Conservation (phyloP, 2,329 filamentous ascomycete species). For the Akanthomyces muscarius region DNA sequence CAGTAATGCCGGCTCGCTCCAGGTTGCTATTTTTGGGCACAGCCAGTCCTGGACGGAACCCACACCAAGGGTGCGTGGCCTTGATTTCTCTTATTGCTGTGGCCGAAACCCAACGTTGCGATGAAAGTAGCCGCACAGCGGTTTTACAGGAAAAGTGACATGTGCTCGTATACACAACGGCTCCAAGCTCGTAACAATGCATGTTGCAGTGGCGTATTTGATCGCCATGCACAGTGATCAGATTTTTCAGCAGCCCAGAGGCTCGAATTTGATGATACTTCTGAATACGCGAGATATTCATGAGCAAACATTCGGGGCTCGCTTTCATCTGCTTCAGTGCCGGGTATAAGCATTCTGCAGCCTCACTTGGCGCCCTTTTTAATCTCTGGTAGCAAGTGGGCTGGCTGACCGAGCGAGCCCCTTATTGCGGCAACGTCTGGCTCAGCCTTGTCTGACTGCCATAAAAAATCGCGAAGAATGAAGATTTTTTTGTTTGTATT, state of each 20-base stretch:
- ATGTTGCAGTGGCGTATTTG: conserved; percentile 2
- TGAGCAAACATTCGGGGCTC: background rate
- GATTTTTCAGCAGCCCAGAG: background rate
- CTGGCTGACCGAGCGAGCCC: background rate
- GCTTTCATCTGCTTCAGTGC: background rate
- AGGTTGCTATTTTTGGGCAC: conserved; percentile 12
- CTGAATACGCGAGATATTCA: background rate
- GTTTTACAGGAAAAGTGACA: background rate
- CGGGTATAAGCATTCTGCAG: background rate
- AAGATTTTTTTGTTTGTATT: no score
- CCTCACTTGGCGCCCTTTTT: background rate
- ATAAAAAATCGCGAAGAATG: background rate
- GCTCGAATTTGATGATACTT: no score
- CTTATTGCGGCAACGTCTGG: background rate
- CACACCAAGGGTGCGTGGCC: background rate
- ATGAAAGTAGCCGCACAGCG: background rate
- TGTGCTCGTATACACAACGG: background rate
- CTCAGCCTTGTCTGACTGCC: background rate
- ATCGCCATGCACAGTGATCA: background rate
- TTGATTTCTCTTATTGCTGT: background rate
- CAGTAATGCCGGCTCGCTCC: background rate
- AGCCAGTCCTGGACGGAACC: background rate
- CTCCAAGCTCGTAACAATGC: background rate
- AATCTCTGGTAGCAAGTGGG: background rate
- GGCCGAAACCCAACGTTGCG: background rate